A percentile compares a stretch with the other conserved stretches of the same genome.
Evolutionary conservation across 2,329 filamentous ascomycete genomes (phyloP).

Genomic region (Amphichorda felina): DNA sequence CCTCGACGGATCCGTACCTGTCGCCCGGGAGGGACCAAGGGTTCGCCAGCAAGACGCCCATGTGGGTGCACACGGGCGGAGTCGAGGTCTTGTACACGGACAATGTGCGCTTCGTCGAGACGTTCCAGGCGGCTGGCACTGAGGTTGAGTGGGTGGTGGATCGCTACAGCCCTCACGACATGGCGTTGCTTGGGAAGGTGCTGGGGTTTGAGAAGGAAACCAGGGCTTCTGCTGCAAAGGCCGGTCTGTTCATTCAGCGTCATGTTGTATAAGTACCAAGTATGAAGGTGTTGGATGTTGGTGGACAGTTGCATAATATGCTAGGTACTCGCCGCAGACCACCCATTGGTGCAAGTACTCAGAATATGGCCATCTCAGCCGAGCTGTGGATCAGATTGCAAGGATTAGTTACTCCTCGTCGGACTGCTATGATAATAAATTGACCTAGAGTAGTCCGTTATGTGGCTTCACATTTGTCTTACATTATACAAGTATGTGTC

Average conservation of each 20-base stretch:
- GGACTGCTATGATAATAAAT: too few species aligned
- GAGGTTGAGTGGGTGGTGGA: background rate
- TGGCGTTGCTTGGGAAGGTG: background rate
- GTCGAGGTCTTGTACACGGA: background rate
- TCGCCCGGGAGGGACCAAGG: background rate
- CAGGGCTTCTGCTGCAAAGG: background rate
- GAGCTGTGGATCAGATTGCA: too few species aligned
- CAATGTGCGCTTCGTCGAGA: background rate
- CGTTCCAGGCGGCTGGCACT: background rate
- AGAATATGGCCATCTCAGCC: too few species aligned
- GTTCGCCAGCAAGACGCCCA: background rate
- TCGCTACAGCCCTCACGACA: background rate
- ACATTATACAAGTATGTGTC: too few species aligned
- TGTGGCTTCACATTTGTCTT: too few species aligned
- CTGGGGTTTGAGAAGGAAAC: background rate
- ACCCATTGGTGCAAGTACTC: too few species aligned
- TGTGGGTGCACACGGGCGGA: conserved; percentile 1
- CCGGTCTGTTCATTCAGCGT: background rate
- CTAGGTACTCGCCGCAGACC: too few species aligned
- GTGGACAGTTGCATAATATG: background rate
- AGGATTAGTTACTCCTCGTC: too few species aligned
- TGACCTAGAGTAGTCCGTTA: too few species aligned
- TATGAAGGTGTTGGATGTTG: too few species aligned
- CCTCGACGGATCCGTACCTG: background rate
- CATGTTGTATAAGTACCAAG: too few species aligned